Conservation (phyloP, 2,329 filamentous ascomycete genomes). For the Diaporthe sp. region DNA sequence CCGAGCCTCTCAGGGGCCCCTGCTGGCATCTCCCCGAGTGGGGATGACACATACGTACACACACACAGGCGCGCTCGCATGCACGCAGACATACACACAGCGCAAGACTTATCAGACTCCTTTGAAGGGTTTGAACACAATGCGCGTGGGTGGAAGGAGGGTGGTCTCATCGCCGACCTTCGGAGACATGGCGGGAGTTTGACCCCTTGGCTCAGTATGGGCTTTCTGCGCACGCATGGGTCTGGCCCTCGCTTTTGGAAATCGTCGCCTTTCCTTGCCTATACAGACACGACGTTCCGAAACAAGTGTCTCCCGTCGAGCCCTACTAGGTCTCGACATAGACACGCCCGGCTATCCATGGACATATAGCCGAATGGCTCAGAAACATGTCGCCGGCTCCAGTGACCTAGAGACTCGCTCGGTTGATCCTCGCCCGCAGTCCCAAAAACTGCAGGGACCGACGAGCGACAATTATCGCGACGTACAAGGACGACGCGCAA, state of each 20-base stretch:
- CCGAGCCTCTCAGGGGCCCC: conserved; percentile 28
- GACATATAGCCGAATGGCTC: background rate
- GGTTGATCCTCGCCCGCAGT: background rate
- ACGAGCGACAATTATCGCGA: conserved; percentile 20
- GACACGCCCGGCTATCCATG: background rate
- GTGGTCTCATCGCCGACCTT: conserved; percentile 1
- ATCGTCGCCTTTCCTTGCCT: background rate
- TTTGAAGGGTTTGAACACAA: background rate
- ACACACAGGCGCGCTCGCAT: background rate
- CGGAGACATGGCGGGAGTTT: background rate
- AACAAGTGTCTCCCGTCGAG: background rate
- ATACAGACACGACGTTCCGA: background rate
- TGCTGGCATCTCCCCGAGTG: conserved; percentile 6
- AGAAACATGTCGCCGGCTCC: background rate
- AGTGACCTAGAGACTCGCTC: background rate
- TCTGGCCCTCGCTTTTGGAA: background rate
- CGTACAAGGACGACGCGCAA: background rate
- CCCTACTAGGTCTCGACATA: background rate
- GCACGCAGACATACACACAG: background rate
- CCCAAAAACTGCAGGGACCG: background rate
- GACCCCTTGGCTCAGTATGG: background rate
- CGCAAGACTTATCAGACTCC: background rate
- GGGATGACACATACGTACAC: background rate
- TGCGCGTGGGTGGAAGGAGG: background rate
- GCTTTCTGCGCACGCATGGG: background rate